Base-by-base conservation (phyloP, 192 early-diverging fungal species). In the Backusella macrospora region DNA sequence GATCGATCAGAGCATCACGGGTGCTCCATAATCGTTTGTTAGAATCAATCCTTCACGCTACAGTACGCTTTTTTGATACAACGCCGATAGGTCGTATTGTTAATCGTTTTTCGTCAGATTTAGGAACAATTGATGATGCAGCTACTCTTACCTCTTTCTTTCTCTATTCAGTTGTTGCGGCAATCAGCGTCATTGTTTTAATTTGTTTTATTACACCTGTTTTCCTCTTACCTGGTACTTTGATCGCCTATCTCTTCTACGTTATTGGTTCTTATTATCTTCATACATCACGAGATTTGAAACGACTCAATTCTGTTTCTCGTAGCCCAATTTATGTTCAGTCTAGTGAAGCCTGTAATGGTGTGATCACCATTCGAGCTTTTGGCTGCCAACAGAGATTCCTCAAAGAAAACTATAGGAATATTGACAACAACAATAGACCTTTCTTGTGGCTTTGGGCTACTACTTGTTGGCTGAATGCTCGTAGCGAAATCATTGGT, bases 51-150 rank as follows among this genome's bases (percentile, higher is more conserved):
- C 69, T 89, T 26, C 88, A 85, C 29, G 90, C 93, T 6, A 90
- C 90, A 73, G 86, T 95, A 29, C 85, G 90, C 15, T 97, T 96
- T 86, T 98, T 93, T 78, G 95, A 96, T 73, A 88, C 89, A 29
- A 95, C 93, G 10, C 96, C 96, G 1, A 84, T 94, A 7, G 95
- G 95, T 62, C 88, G 92, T 16, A 90, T 94, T 62, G 83, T 77
- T 1, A 98, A 96, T 80, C 82, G 96, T 37, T 96, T 95, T 73
- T 91, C 92, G 34, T 90, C 91, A 21, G 94, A 98, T 82, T 91
- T 97, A 75, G 89, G 89, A 43, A 89, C 90, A 1, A 81, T 97
- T 71, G 95, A 96, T 77, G 86, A 88, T 45, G 65, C 59, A 6
- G 77, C 89, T 39, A 83, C 86, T 44, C 83, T 86, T 12, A 68